These are phyloP conservation scores for Colletotrichum musicola DNA, from an alignment of 2,329 filamentous ascomycete genomes.

Conservation along the genomic window DNA sequence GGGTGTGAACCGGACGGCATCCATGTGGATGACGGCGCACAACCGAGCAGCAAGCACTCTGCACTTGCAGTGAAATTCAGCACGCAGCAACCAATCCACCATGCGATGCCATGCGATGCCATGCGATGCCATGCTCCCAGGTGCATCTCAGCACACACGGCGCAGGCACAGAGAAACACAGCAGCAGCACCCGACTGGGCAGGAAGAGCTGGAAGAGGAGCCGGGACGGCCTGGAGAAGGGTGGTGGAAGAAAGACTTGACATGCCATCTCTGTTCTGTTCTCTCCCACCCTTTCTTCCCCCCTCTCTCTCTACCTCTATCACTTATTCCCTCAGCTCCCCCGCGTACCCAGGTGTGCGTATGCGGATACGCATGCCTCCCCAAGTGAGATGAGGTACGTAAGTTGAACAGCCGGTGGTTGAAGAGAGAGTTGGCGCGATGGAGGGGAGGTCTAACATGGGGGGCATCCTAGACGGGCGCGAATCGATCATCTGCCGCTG, in stretches of 20 bases:
- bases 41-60: constrained; percentile 30
- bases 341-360: too few relatives aligned
- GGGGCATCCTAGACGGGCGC: constrained; percentile 25
- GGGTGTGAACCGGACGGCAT: constrained; percentile 23
- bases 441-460: not conserved
- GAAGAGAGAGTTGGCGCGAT: constrained; percentile 21
- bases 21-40: constrained; percentile 32
- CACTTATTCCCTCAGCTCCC: too few relatives aligned
- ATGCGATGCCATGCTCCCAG: constrained; percentile 11
- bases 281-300: not conserved
- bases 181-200: constrained; percentile 24
- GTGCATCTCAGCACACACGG: constrained; percentile 24
- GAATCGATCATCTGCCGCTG: constrained; percentile 15
- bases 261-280: not conserved
- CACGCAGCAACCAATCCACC: constrained; percentile 10
- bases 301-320: too few relatives aligned
- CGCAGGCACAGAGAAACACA: constrained; percentile 34
- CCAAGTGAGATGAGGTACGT: not conserved
- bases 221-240: constrained; percentile 20
- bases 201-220: constrained; percentile 14
- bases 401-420: not conserved
- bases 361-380: too few relatives aligned
- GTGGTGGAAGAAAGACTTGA: not conserved
- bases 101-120: not conserved
- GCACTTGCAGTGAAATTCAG: constrained; percentile 34